phyloP scores from a whole-genome alignment of 2,329 filamentous ascomycete genomes.

The Pseudogymnoascus destructans region DNA sequence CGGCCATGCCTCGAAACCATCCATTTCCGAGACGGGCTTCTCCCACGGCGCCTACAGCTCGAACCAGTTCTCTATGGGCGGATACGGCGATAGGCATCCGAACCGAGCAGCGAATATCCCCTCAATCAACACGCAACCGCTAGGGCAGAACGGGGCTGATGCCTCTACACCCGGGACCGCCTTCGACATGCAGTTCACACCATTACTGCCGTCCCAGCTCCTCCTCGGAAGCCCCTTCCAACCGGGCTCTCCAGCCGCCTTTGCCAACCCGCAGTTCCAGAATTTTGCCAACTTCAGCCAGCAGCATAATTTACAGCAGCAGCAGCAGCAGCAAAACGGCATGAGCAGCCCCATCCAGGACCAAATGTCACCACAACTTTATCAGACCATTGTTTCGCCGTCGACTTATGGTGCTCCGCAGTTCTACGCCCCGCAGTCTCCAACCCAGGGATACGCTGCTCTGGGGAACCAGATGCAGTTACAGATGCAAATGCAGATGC shows the following conservation, averaged over 20 bases:
- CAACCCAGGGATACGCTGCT: slow-evolving; percentile 56
- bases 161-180: slow-evolving; percentile 77
- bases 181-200: slow-evolving; percentile 98
- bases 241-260: slow-evolving; percentile 80
- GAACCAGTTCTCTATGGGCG: slow-evolving; percentile 56
- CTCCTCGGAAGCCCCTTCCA: slow-evolving; percentile 94
- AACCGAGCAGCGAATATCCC: slow-evolving; percentile 71
- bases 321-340: slow-evolving; percentile 37
- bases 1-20: slow-evolving; percentile 66
- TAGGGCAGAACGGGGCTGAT: slow-evolving; percentile 49
- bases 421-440: slow-evolving; percentile 76
- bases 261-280: slow-evolving; percentile 84
- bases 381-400: slow-evolving; percentile 74
- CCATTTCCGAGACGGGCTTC: slow-evolving; percentile 75
- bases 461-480: slow-evolving; percentile 35
- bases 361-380: slow-evolving; percentile 68
- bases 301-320: slow-evolving; percentile 35
- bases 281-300: slow-evolving; percentile 67
- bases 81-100: slow-evolving; percentile 77
- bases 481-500: slow-evolving; percentile 31
- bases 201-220: slow-evolving; percentile 84
- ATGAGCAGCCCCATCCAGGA: slow-evolving; percentile 62
- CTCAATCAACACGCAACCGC: slow-evolving; percentile 67
- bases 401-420: slow-evolving; percentile 71
- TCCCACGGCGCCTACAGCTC: slow-evolving; percentile 86